Evolutionary conservation across 352 stramenopile genomes (phyloP), one percentile per base, ranked within the genome.

Genomic region (Globisporangium acanthophoron): DNA sequence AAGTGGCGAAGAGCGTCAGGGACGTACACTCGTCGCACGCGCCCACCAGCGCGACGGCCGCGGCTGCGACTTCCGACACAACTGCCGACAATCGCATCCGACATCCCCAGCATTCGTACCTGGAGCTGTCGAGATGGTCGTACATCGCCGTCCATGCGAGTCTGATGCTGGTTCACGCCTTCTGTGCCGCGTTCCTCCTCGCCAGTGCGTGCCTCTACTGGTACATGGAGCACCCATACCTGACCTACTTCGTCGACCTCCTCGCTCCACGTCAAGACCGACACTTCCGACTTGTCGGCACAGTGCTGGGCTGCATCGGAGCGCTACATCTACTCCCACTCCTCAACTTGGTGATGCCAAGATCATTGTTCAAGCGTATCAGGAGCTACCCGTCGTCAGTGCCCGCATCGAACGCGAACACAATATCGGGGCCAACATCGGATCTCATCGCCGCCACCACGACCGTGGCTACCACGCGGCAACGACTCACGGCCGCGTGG

Each of bases 211-310:
- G 55, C 1, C 40, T 75, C 20, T 72, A 72, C 56, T 41, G 59
- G 46, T 72, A 62, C 53, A 65, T 73, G 29, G 54, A 63, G 15
- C 31, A 65, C 2, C 68, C 68, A 18, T 63, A 56, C 49, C 55
- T 72, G 54, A 41, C 54, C 33, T 72, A 72, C 54, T 75, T 58
- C 16, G 61, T 59, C 54, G 65, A 75, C 29, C 55, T 72, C 3
- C 49, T 75, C 7, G 59, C 60, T 15, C 68, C 68, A 20, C 35
- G 44, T 12, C 56, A 65, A 29, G 35, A 44, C 31, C 20, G 60
- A 27, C 63, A 72, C 39, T 72, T 72, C 31, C 54, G 4, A 24
- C 27, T 59, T 20, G 51, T 74, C 7, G 61, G 60, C 3, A 51
- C 51, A 1, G 47, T 60, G 3, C 61, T 76, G 35, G 65, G 58